These are phyloP conservation scores for Chaetomium globosum DNA, from an alignment of 2,329 filamentous ascomycete species.

Conservation along the genomic window DNA sequence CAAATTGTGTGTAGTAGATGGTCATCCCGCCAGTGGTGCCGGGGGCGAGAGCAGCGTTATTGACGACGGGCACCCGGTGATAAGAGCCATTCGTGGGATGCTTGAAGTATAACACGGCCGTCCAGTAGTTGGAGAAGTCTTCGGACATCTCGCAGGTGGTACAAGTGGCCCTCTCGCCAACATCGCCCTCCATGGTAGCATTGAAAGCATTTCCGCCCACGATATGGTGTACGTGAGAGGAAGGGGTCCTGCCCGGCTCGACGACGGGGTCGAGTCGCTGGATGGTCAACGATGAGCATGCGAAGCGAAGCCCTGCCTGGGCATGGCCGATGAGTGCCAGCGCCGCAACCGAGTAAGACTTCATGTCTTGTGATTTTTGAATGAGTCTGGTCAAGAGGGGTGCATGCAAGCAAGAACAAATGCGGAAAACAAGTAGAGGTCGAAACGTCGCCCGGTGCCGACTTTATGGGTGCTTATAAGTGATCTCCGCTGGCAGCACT, in stretches of 20 bases:
- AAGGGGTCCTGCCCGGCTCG: conserved; percentile 34
- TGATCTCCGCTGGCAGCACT: no score
- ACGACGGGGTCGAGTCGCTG: conserved; percentile 39
- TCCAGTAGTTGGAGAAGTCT: conserved; percentile 41
- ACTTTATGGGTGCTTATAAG: background rate
- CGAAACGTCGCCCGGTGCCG: no score
- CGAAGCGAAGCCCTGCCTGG: conserved; percentile 38
- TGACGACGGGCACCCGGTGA: conserved; percentile 35
- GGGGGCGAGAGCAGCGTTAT: conserved; percentile 13
- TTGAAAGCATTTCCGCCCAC: conserved; percentile 39
- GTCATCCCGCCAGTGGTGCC: conserved; percentile 37
- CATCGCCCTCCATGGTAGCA: conserved; percentile 35
- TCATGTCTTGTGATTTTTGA: background rate
- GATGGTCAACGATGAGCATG: conserved; percentile 38
- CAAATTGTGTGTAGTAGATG: conserved; percentile 36
- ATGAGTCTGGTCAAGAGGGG: no score
- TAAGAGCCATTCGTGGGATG: conserved; percentile 37
- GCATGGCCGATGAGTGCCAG: conserved; percentile 27
- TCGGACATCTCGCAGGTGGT: conserved; percentile 40
- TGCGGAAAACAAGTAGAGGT: background rate
- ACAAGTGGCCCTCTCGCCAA: conserved; percentile 34
- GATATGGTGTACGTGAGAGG: conserved; percentile 38
- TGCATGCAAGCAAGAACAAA: no score
- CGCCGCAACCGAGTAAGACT: background rate
- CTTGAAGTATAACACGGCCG: conserved; percentile 38